Evolutionary conservation across 345 rosid genomes (phyloP).

Genomic region (Eucalyptus marginata): DNA sequence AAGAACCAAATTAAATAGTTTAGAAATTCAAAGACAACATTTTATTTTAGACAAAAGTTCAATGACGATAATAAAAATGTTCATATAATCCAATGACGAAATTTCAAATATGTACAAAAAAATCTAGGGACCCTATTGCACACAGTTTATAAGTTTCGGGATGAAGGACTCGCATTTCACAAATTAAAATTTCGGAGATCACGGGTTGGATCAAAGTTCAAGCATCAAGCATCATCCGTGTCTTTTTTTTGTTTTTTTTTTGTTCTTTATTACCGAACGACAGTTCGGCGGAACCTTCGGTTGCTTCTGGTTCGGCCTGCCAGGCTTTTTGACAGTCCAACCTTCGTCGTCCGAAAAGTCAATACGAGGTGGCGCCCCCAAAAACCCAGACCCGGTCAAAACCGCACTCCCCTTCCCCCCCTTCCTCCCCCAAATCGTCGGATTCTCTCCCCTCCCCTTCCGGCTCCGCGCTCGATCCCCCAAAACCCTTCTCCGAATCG

Average conservation of each 20-base stretch:
- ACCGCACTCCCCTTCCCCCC: background rate
- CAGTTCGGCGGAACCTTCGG: background rate
- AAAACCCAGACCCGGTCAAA: background rate
- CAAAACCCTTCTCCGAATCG: background rate
- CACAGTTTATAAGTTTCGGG: too few species aligned
- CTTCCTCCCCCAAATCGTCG: background rate
- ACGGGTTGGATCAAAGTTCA: too few species aligned
- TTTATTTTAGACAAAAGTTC: too few species aligned
- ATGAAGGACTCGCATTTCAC: too few species aligned
- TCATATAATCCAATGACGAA: too few species aligned
- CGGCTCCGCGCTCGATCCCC: background rate
- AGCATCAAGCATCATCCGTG: too few species aligned
- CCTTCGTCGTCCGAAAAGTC: background rate
- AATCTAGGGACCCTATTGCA: too few species aligned
- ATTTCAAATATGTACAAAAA: too few species aligned
- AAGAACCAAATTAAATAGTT: too few species aligned
- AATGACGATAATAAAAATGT: accelerated
- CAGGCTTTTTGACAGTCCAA: background rate
- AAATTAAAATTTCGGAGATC: background rate
- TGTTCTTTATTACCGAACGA: background rate
- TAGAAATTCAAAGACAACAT: too few species aligned
- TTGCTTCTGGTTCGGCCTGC: background rate
- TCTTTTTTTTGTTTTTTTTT: background rate
- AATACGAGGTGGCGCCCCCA: background rate
- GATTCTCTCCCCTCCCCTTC: background rate